phyloP scores from a whole-genome alignment of 805 yeast species.

The Wickerhamiella musiphila region DNA sequence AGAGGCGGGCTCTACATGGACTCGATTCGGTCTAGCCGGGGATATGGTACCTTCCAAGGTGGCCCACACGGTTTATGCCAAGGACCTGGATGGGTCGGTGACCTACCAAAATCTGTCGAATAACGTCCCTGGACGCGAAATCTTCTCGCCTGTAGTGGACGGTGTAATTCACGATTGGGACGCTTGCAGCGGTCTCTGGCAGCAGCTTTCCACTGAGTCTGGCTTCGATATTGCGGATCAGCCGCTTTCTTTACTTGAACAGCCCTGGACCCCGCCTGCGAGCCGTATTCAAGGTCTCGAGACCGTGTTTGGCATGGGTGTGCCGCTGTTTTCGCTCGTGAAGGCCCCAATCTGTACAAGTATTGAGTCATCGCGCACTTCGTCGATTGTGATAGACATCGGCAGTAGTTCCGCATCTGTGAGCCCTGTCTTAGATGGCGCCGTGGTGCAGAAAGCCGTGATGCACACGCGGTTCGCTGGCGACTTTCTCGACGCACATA shows the following conservation, averaged over 20 bases:
- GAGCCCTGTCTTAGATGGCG: constrained; percentile 26
- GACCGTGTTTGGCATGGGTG: constrained; percentile 50
- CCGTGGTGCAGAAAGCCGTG: constrained; percentile 26
- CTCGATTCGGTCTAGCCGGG: constrained; percentile 83
- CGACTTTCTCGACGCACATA: constrained; percentile 57
- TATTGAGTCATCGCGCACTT: constrained; percentile 74
- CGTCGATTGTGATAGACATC: constrained; percentile 68
- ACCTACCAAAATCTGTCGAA: constrained; percentile 13
- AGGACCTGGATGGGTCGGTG: constrained; percentile 14
- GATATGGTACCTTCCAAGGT: constrained; percentile 68
- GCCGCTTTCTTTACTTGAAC: constrained; percentile 72
- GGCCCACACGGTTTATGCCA: constrained; percentile 53
- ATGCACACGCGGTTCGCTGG: constrained; percentile 66
- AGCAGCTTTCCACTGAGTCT: constrained; percentile 37
- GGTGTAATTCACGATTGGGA: constrained; percentile 53
- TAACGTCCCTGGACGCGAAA: constrained; percentile 11
- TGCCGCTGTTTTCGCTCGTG: constrained; percentile 68
- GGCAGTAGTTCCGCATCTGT: constrained; percentile 67
- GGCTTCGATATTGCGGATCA: constrained; percentile 44
- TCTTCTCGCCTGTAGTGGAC: constrained; percentile 15
- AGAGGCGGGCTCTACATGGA: constrained; percentile 73
- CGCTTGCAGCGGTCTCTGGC: constrained; percentile 58
- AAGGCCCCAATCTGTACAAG: constrained; percentile 74
- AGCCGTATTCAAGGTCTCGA: constrained; percentile 59
- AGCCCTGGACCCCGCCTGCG: constrained; percentile 59